Evolutionary conservation across 2,329 filamentous ascomycete genomes (phyloP).

Genomic region (Fusarium sp.): DNA sequence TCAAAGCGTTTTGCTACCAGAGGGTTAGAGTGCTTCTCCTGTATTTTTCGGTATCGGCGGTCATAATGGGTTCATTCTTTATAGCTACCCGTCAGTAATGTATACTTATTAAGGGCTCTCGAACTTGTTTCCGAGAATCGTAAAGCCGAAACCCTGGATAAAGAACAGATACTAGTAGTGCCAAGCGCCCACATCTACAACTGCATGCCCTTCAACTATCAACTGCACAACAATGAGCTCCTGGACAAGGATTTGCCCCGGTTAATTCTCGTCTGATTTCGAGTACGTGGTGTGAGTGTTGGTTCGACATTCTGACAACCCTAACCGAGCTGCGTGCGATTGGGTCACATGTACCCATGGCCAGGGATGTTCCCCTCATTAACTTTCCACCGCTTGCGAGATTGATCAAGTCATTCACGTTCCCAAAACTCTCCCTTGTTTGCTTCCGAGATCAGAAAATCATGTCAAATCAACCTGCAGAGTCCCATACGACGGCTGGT

Average conservation of each 20-base stretch:
- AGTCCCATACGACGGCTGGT: not conserved
- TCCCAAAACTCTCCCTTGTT: not conserved
- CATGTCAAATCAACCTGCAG: not conserved
- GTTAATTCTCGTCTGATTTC: not conserved
- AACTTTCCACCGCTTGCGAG: not conserved
- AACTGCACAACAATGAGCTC: not conserved
- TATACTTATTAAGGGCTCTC: not conserved
- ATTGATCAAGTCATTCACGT: not conserved
- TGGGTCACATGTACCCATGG: not conserved
- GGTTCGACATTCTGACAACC: not conserved
- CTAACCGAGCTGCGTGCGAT: not conserved
- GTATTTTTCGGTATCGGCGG: not conserved
- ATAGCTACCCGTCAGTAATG: not conserved
- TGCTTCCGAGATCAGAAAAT: not conserved
- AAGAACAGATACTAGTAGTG: not conserved
- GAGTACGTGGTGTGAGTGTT: constrained; percentile 1
- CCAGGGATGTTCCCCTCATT: constrained; percentile 6
- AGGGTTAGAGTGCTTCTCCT: constrained; percentile 12
- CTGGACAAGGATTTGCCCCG: not conserved
- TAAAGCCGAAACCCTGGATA: not conserved
- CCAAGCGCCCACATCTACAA: not conserved
- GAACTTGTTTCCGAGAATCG: not conserved
- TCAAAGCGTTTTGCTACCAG: constrained; percentile 19
- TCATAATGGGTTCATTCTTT: not conserved
- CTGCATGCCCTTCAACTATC: not conserved